A percentile compares a stretch with the other conserved stretches of the same genome.
phyloP scores from a whole-genome alignment of 1,284 basidiomycete species.

The Ceratobasidium sp. region DNA sequence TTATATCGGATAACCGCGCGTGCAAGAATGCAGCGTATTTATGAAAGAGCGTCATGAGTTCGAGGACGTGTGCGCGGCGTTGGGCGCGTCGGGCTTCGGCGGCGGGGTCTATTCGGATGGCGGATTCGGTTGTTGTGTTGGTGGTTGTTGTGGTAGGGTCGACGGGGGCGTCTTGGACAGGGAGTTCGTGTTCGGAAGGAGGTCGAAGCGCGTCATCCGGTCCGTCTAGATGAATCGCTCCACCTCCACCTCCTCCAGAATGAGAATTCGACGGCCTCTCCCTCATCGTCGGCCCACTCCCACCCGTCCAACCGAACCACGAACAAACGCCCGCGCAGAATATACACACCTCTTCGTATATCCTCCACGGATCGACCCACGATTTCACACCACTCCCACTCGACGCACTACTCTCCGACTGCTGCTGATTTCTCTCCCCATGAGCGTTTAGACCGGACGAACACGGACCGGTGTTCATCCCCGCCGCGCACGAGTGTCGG shows the following conservation, averaged over 20 bases:
- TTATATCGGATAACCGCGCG: constrained; percentile 62
- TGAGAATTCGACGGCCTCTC: constrained; percentile 47
- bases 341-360: constrained; percentile 85
- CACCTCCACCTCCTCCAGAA: constrained; percentile 65
- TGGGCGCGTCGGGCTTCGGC: constrained; percentile 20
- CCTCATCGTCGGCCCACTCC: background rate
- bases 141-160: constrained; percentile 61
- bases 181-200: background rate
- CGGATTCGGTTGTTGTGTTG: background rate
- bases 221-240: constrained; percentile 69
- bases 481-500: constrained; percentile 37
- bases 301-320: constrained; percentile 64
- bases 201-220: constrained; percentile 64
- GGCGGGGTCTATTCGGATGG: constrained; percentile 6
- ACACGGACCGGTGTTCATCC: constrained; percentile 40
- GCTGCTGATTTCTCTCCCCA: background rate
- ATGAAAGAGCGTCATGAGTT: constrained; percentile 78
- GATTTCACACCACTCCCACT: background rate
- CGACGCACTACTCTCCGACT: background rate
- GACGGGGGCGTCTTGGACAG: background rate
- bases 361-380: constrained; percentile 61
- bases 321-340: constrained; percentile 81
- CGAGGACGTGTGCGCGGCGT: constrained; percentile 67
- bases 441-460: constrained; percentile 33
- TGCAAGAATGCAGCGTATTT: constrained; percentile 73